Base-by-base conservation (phyloP, 345 rosid genomes). In the Hibiscus tridactylites region DNA sequence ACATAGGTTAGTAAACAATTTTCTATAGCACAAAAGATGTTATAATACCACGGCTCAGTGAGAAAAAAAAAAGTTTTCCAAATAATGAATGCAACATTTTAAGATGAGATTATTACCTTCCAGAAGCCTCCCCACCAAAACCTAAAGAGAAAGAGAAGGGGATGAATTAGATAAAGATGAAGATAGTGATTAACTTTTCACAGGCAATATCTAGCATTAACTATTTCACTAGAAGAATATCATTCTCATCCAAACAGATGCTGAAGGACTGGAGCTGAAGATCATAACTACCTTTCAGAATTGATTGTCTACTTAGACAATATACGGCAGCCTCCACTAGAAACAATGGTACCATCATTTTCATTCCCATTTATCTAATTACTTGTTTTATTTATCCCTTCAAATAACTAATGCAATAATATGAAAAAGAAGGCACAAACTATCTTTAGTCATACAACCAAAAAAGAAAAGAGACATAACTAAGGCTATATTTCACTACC, bases 111-210 rank as follows among this genome's bases (percentile, higher is more conserved):
- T 56, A 53, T 59, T 88, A 92, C 99, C 99, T 95, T 95, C 97
- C 97, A 95, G 65, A 92, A 90, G 78, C 99, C 99, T 81, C 97
- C 99, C 87, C 83, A 89, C 97, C 93, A 92, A 81, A 95, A 95
- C 93, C 99, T 95, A 81, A 75, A 81, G 76, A 65, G 37, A 44
- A 64, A 33, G 4, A 65, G 28, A 58, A 49, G 28, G 21, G 70
- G 72, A 75, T 67, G 19, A 71, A 57, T 82, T 11, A 79, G 76
- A 72, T 68, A 65, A 72, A 19, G 21, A 21, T 11, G 4, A 52
- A 59, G 39, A 24, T 26, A 46, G 50, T 19, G 12, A 28, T 6
- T 39, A 11, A 71, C 47, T 13, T 31, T 28, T 26, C 21, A 71
- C 16, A 3, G 2, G 49, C 28, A 44, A 44, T 28, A 19, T 54